Evolutionary conservation across 495 filamentous ascomycete genomes (phyloP).

Genomic region (Podospora sp.): DNA sequence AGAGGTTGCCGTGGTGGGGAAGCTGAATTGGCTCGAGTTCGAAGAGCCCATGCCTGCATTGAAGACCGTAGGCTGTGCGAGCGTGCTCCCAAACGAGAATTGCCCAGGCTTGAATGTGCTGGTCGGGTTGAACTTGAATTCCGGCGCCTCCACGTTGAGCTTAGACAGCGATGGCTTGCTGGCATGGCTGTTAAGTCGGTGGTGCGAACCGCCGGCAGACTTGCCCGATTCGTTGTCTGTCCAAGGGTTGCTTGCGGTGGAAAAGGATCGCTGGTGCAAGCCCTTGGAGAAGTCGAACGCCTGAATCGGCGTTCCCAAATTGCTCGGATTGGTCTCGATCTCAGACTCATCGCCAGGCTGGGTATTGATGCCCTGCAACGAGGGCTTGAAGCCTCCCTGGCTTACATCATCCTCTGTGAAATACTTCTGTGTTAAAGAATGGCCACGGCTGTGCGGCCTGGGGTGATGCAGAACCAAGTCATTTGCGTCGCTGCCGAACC

Average conservation of each 20-base stretch:
- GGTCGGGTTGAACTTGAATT: conserved; percentile 79
- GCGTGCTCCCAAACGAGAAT: conserved; percentile 57
- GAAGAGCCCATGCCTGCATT: conserved; percentile 39
- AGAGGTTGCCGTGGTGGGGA: conserved; percentile 39
- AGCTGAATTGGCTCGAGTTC: conserved; percentile 43
- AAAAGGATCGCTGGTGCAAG: conserved; percentile 45
- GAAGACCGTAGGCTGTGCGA: conserved; percentile 44
- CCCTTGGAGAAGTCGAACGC: conserved; percentile 41
- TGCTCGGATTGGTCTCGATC: conserved; percentile 75
- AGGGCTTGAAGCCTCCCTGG: conserved; percentile 39
- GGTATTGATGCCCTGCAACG: conserved; percentile 32
- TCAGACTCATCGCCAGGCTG: conserved; percentile 62
- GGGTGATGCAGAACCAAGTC: conserved; percentile 61
- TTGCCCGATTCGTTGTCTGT: conserved; percentile 47
- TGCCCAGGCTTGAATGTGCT: conserved; percentile 62
- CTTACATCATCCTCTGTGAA: conserved; percentile 50
- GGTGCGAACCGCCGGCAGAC: conserved; percentile 25
- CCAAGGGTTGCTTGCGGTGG: conserved; percentile 55
- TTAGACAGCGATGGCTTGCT: conserved; percentile 72
- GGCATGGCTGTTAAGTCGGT: conserved; percentile 51
- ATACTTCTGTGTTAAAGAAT: conserved; percentile 57
- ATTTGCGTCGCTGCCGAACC: conserved; percentile 49
- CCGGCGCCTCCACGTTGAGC: conserved; percentile 83
- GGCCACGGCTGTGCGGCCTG: conserved; percentile 61
- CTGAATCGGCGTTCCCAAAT: conserved; percentile 63